A percentile compares a stretch with the other conserved stretches of the same genome.
Conservation (phyloP, 1,284 basidiomycete species). For the Moesziomyces antarcticus region DNA sequence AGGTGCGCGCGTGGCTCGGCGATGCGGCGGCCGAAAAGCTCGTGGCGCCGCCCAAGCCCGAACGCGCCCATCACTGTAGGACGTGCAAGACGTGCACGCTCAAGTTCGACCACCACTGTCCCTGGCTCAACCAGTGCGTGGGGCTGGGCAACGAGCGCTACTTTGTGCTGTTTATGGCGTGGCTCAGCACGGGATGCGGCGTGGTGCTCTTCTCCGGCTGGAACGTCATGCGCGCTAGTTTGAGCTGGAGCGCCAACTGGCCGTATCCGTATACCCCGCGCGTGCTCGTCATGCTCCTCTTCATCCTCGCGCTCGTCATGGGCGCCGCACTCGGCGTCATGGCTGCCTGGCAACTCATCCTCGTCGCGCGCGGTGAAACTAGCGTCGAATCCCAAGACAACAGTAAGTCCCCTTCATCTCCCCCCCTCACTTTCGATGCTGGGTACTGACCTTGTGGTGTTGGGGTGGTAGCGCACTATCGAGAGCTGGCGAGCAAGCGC, state of each 20-base stretch:
- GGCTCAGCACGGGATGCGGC: constrained; percentile 56
- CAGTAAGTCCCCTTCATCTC: constrained; percentile 66
- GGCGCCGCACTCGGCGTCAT: constrained; percentile 83
- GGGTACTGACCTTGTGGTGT: neutral
- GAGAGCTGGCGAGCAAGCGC: constrained; percentile 76
- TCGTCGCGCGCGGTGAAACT: constrained; percentile 83
- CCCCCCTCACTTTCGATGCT: too few species aligned
- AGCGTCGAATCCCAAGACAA: constrained; percentile 91
- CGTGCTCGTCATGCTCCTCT: constrained; percentile 74
- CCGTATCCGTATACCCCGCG: constrained; percentile 74
- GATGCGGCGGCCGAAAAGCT: constrained; percentile 47
- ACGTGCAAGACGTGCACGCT: constrained; percentile 91
- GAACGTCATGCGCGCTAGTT: constrained; percentile 11
- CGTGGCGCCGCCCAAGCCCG: constrained; percentile 74
- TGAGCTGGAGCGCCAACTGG: constrained; percentile 71
- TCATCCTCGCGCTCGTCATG: constrained; percentile 78
- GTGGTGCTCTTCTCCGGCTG: constrained; percentile 49
- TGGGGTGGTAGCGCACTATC: constrained; percentile 73
- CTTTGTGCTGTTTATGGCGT: constrained; percentile 91
- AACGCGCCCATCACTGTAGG: constrained; percentile 94
- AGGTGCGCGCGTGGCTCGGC: constrained; percentile 60
- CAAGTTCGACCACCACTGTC: constrained; percentile 75
- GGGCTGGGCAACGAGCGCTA: constrained; percentile 95
- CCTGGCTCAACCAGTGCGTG: constrained; percentile 96
- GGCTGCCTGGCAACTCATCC: constrained; percentile 82